Base-by-base conservation (phyloP, 306 rosid species). In the Rosa rugosa region DNA sequence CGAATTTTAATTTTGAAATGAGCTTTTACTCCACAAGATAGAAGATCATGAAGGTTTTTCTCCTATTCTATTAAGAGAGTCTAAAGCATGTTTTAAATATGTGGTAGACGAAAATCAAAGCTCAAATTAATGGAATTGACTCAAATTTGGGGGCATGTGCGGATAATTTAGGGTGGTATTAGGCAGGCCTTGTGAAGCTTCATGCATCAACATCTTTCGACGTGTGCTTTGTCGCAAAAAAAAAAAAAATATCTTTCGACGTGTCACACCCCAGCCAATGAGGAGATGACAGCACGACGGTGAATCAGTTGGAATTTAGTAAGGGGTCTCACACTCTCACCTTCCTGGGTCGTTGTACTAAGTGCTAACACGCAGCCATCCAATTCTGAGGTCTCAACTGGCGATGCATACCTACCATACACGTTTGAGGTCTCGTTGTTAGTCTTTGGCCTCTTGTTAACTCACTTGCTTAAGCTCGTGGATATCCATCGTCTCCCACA, bases 101-200 rank as follows among this genome's bases (percentile, higher is more conserved):
- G 47, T 53, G 64, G 0, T 13, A 18, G 22, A 38, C 20, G 3
- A 5, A 65, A 2, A 34, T 36, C 8, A 36, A 73, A 31, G 9
- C 25, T 41, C 13, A 4, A 31, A 2, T 31, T 31, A 71, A 8
- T 20, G 8, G 63, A 72, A 25, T 36, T 31, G 14, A 36, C 38
- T 53, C 59, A 53, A 54, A 51, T 40, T 54, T 73, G 18, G 77
- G 66, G 38, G 8, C 27, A 18, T 31, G 36, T 46, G 7, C 38
- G 4, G 45, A 1, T 8, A 6, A 36, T 51, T 7, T 13, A 25
- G 14, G 18, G n/a, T 5, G 20, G 27, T 13, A 4, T 3, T 17
- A 34, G 72, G 65, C 23, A 75, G 76, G 31, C 25, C 56, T 34
- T 7, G 76, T 14, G 67, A 84, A 80, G 63, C 64, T 77, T 75